Base-by-base conservation (phyloP, 139 green algal genomes). In the Nannochloris sp. region DNA sequence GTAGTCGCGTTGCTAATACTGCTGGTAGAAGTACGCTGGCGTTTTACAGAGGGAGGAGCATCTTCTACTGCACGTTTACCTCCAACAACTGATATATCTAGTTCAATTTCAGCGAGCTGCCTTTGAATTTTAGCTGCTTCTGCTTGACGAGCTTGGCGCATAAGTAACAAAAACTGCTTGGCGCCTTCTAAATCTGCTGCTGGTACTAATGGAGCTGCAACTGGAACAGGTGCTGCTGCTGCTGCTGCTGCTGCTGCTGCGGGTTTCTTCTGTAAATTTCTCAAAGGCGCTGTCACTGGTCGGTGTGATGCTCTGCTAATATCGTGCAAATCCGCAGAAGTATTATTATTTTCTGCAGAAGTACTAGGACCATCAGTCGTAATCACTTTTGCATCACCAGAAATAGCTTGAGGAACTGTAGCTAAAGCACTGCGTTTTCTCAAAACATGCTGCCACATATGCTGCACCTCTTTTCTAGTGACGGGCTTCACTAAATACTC, bases 401-500 rank as follows among this genome's bases (percentile, higher is more conserved):
- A 36, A 3, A 19, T 56, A 29, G 51, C 31, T 45, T 71, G 67
- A n/a, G 67, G 64, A 31, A 68, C 64, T 3, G 59, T 51, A 9
- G 58, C 69, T 3, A 42, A 42, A 25, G 58, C 63, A 24, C 25
- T 42, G 42, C 75, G 69, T 27, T 85, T 74, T 34, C 83, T 81
- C 78, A 87, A 89, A 19, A 96, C 88, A 67, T 96, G 89, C 77
- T 87, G 83, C 88, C 90, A 96, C 24, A 79, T 71, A 53, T 71
- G 65, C 66, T 89, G 80, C 24, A 96, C 79, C 71, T 95, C 89
- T 72, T 95, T 96, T 33, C 79, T 82, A 0, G 86, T 96, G 2
- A 97, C 81, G 0, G 91, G 91, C 72, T 97, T 97, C 12, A 96
- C 67, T 34, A 96, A 72, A 54, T 95, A 97, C 60, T 97, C 91